Conservation (phyloP, 257 asterid species). For the Lycium barbarum region DNA sequence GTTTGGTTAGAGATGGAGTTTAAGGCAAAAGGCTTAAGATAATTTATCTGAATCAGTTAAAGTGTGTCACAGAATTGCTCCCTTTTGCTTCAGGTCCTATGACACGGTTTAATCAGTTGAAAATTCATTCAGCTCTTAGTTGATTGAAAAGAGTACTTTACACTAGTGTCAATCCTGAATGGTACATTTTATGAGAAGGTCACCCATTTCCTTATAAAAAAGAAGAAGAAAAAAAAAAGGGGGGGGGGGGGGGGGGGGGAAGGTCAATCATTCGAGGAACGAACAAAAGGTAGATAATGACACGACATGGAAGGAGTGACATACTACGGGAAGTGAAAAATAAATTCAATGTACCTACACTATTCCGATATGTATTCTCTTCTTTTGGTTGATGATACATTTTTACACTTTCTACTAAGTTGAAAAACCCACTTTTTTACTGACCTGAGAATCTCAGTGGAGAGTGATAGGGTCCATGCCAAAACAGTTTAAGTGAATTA, state of each 20-base stretch:
- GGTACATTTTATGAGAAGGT: neutral
- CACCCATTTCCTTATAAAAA: neutral
- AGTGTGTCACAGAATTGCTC: neutral
- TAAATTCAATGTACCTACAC: neutral
- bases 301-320: neutral
- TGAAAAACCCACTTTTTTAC: neutral
- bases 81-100: constrained; percentile 7
- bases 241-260: neutral
- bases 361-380: neutral
- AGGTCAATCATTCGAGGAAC: neutral
- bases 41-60: constrained; percentile 1
- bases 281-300: neutral
- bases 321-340: neutral
- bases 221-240: neutral
- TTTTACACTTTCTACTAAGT: neutral
- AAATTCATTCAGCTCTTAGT: neutral
- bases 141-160: neutral
- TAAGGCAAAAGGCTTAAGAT: neutral
- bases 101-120: neutral
- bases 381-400: neutral
- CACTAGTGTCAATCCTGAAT: constrained; percentile 11
- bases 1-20: neutral
- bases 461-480: constrained; percentile 3
- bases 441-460: neutral
- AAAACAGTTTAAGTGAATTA: neutral